Percentiles rank a stretch among this genome's conserved stretches.
Conservation (phyloP, 2,329 filamentous ascomycete species). For the Aureobasidium namibiae region DNA sequence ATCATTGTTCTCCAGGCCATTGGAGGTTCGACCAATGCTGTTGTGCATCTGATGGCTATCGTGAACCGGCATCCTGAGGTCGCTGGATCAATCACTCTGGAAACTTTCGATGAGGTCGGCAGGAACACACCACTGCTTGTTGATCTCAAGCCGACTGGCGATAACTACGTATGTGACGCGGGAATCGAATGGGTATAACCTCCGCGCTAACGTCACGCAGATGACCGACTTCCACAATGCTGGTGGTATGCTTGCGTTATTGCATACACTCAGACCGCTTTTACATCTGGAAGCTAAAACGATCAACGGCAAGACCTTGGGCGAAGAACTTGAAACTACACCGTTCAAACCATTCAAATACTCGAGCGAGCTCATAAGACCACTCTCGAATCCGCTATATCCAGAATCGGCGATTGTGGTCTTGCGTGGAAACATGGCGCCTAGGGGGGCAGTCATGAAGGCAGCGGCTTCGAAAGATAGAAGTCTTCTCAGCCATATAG, state of each 20-base stretch:
- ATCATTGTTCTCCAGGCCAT: conserved; percentile 38
- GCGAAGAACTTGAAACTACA: conserved; percentile 35
- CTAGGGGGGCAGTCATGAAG: conserved; percentile 42
- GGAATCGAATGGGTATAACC: too few relatives aligned
- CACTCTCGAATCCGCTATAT: conserved; percentile 38
- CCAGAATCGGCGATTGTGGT: conserved; percentile 38
- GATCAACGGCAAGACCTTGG: conserved; percentile 40
- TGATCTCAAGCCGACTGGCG: conserved; percentile 46
- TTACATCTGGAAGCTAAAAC: conserved; percentile 40
- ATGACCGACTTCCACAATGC: conserved; percentile 50
- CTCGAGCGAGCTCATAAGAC: conserved; percentile 36
- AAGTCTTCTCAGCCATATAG: conserved; percentile 35
- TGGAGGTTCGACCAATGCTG: conserved; percentile 36
- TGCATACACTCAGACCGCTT: conserved; percentile 39
- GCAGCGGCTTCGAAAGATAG: conserved; percentile 43
- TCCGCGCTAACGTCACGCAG: not conserved
- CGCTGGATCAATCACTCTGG: conserved; percentile 36
- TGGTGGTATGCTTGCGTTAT: conserved; percentile 42
- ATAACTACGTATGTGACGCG: conserved; percentile 26
- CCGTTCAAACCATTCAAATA: conserved; percentile 36
- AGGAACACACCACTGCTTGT: conserved; percentile 39
- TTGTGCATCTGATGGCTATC: conserved; percentile 38
- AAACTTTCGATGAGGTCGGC: conserved; percentile 42
- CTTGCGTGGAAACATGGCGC: conserved; percentile 41
- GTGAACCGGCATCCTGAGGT: conserved; percentile 43